phyloP scores from a whole-genome alignment of 1,284 basidiomycete genomes.

The Moesziomyces aphidis region DNA sequence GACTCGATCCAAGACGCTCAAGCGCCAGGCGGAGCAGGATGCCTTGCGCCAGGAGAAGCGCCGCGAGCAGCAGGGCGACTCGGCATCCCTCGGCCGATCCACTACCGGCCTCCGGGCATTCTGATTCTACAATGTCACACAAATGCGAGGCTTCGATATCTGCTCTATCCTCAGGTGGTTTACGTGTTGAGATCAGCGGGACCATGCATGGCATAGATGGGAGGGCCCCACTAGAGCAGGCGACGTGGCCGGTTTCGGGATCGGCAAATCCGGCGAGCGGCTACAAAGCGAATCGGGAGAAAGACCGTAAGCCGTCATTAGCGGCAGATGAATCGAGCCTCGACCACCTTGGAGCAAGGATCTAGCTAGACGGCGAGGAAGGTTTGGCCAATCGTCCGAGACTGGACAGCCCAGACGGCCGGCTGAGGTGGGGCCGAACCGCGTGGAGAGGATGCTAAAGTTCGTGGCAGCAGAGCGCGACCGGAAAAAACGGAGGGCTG shows the following conservation, averaged over 20 bases:
- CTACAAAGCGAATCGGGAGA: too few species aligned
- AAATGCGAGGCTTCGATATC: not conserved
- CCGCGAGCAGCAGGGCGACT: slow-evolving; percentile 30
- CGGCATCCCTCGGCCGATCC: not conserved
- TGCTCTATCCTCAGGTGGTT: too few species aligned
- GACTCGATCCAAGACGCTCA: slow-evolving; percentile 22
- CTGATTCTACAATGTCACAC: not conserved
- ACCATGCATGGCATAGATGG: too few species aligned
- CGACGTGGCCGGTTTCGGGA: too few species aligned
- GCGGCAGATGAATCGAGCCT: too few species aligned
- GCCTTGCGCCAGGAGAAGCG: slow-evolving; percentile 39
- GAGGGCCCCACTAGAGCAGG: too few species aligned
- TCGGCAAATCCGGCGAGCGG: too few species aligned
- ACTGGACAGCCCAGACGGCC: not conserved
- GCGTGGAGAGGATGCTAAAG: too few species aligned
- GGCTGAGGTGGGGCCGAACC: too few species aligned
- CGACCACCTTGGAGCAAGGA: too few species aligned
- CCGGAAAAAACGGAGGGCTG: slow-evolving; percentile 31
- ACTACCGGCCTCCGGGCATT: slow-evolving; percentile 19
- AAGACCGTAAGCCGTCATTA: too few species aligned
- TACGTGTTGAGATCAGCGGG: too few species aligned
- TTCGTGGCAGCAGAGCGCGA: not conserved
- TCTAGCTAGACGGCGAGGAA: not conserved
- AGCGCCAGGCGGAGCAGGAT: slow-evolving; percentile 46
- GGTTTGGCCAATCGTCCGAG: not conserved